A percentile compares a stretch with the other conserved stretches of the same genome.
Evolutionary conservation across 2,329 filamentous ascomycete species (phyloP).

Genomic region (Epichloe festucae): DNA sequence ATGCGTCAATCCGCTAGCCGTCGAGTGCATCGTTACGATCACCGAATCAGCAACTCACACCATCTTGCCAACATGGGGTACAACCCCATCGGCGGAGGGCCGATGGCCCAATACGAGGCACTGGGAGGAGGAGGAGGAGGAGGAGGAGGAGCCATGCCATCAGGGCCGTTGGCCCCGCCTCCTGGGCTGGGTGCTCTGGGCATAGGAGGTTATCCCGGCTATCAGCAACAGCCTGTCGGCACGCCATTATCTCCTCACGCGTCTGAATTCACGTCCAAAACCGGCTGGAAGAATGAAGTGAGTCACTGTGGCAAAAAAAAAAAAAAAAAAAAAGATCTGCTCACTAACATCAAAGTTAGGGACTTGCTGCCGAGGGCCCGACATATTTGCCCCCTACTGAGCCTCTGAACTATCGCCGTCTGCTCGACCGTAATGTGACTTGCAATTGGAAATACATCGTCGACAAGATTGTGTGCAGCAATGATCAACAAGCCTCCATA

Average conservation of each 20-base stretch:
- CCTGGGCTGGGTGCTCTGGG: conserved; percentile 25
- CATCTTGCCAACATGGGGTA: conserved; percentile 21
- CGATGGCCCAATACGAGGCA: conserved; percentile 22
- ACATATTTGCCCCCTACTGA: conserved; percentile 85
- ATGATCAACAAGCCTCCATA: conserved; percentile 97
- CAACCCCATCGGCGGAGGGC: conserved; percentile 16
- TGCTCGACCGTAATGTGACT: conserved; percentile 89
- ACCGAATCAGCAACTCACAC: conserved; percentile 25
- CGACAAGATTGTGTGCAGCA: conserved; percentile 98
- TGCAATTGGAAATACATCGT: conserved; percentile 99
- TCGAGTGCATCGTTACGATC: conserved; percentile 35
- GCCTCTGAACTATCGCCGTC: conserved; percentile 87
- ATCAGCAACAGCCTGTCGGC: conserved; percentile 44
- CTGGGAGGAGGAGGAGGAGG: conserved; percentile 19
- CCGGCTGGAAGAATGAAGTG: conserved; percentile 44
- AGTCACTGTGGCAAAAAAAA: conserved; percentile 11
- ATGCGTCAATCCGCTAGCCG: conserved; percentile 29
- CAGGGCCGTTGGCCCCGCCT: conserved; percentile 18
- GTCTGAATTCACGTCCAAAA: conserved; percentile 54
- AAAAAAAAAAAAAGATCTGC: not conserved
- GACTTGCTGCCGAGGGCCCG: conserved; percentile 41
- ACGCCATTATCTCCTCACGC: conserved; percentile 61
- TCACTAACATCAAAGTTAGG: conserved; percentile 8
- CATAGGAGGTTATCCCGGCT: conserved; percentile 32
- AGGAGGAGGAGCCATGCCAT: conserved; percentile 18